A percentile compares a stretch with the other conserved stretches of the same genome.
Conservation (phyloP, 2,329 filamentous ascomycete species). For the Trichophyton simii region DNA sequence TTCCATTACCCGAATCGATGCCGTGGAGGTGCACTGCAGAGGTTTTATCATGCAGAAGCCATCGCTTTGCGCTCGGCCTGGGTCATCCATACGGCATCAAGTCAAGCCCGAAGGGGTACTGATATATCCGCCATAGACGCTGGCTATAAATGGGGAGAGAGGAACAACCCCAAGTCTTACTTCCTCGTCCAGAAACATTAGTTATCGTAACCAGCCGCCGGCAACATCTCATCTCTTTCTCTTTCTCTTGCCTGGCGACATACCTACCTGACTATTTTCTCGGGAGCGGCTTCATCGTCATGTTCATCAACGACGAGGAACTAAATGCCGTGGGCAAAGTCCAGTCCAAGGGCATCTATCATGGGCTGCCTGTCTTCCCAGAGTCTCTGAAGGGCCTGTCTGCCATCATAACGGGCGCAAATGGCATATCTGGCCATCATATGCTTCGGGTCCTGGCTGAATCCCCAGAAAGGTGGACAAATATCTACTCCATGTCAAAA, state of each 20-base stretch:
- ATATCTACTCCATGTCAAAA: slow-evolving; percentile 40
- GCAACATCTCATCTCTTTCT: no score
- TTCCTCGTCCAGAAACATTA: no score
- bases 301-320: not conserved
- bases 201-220: no score
- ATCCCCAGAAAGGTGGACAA: slow-evolving; percentile 38
- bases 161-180: no score
- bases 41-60: not conserved
- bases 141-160: no score
- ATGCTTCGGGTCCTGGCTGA: slow-evolving; percentile 39
- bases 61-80: not conserved
- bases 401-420: slow-evolving; percentile 43
- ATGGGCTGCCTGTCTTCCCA: slow-evolving; percentile 38
- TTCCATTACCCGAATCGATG: slow-evolving; percentile 1
- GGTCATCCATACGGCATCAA: not conserved
- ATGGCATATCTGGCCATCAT: slow-evolving; percentile 42
- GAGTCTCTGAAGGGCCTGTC: slow-evolving; percentile 33
- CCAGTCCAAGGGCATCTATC: slow-evolving; percentile 34
- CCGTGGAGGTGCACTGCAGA: not conserved
- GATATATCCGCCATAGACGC: no score
- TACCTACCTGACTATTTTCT: no score
- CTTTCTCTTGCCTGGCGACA: no score
- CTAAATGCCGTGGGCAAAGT: not conserved
- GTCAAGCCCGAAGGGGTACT: not conserved
- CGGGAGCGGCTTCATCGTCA: not conserved